A percentile compares a stretch with the other conserved stretches of the same genome.
phyloP scores from a whole-genome alignment of 1,139 yeast species.

The Taphrina confusa region DNA sequence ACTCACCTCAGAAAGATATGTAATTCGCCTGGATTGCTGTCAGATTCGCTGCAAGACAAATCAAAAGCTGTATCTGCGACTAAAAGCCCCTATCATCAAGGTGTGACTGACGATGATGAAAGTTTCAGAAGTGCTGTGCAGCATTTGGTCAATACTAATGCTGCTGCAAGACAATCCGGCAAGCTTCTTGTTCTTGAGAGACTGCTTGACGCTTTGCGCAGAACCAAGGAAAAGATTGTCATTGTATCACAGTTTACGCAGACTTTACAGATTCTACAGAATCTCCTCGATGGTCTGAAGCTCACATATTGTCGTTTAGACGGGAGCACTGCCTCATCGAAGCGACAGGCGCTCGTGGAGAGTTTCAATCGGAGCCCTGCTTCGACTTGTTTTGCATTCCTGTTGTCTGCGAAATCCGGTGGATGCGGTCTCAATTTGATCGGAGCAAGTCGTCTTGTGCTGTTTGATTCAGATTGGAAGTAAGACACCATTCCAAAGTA shows the following conservation, averaged over 20 bases:
- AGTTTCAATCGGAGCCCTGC: conserved; percentile 61
- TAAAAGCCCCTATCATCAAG: not conserved
- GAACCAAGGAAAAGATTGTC: conserved; percentile 70
- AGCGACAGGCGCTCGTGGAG: conserved; percentile 66
- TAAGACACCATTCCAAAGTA: not conserved
- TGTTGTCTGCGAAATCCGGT: conserved; percentile 88
- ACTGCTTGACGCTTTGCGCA: conserved; percentile 44
- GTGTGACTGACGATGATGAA: conserved; percentile 20
- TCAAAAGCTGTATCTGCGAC: not conserved
- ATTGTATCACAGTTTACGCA: conserved; percentile 87
- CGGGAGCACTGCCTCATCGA: conserved; percentile 73
- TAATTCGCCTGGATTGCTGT: conserved; percentile 70
- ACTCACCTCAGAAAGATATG: conserved; percentile 78
- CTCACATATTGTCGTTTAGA: conserved; percentile 67
- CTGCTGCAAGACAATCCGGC: conserved; percentile 42
- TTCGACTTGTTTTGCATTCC: conserved; percentile 59
- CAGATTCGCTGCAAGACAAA: conserved; percentile 45
- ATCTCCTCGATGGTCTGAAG: conserved; percentile 55
- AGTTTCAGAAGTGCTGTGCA: conserved; percentile 10
- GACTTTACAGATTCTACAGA: conserved; percentile 75
- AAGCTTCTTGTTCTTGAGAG: conserved; percentile 46
- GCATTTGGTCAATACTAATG: conserved; percentile 2
- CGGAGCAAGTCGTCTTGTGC: conserved; percentile 82
- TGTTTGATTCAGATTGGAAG: conserved; percentile 72
- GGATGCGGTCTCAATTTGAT: conserved; percentile 83